These are phyloP conservation scores for Tulasnella calospora DNA, from an alignment of 768 basidiomycete species.

Conservation along the genomic window DNA sequence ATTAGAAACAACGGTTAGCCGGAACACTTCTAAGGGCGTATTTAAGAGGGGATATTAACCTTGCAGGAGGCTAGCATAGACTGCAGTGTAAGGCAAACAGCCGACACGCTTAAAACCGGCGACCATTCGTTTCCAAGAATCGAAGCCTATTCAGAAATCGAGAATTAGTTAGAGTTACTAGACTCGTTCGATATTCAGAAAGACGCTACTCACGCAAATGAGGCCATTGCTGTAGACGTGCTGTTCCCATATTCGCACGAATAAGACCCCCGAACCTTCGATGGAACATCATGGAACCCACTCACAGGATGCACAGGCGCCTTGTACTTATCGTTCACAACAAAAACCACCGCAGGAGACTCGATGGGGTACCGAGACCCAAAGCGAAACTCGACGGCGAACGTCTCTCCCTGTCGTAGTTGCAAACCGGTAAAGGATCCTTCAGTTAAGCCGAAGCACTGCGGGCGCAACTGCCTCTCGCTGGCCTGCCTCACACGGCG, in stretches of 20 bases:
- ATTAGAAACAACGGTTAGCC: background rate
- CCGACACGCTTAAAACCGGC: slow-evolving; percentile 61
- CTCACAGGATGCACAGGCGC: slow-evolving; percentile 78
- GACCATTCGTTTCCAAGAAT: slow-evolving; percentile 89
- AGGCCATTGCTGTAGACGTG: slow-evolving; percentile 25
- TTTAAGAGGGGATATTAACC: slow-evolving; percentile 42
- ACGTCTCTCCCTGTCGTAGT: slow-evolving; percentile 57
- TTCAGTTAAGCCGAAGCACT: background rate
- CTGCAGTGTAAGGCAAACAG: slow-evolving; percentile 80
- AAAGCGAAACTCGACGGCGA: slow-evolving; percentile 77
- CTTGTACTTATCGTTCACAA: slow-evolving; percentile 56
- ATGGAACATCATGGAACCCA: background rate
- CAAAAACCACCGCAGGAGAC: slow-evolving; percentile 81
- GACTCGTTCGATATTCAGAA: background rate
- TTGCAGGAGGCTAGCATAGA: slow-evolving; percentile 92
- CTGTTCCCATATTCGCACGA: slow-evolving; percentile 2
- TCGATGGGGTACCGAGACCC: slow-evolving; percentile 79
- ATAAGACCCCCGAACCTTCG: background rate
- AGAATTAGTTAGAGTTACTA: background rate
- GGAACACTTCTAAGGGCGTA: slow-evolving; percentile 11
- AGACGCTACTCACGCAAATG: slow-evolving; percentile 12
- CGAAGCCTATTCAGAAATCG: slow-evolving; percentile 38
- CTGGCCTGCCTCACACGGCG: background rate
- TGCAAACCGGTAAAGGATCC: background rate
- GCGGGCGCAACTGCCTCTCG: background rate